A percentile compares a stretch with the other conserved stretches of the same genome.
These are phyloP conservation scores for Asterochloris sp. DNA, from an alignment of 139 green algal genomes.

Conservation along the genomic window DNA sequence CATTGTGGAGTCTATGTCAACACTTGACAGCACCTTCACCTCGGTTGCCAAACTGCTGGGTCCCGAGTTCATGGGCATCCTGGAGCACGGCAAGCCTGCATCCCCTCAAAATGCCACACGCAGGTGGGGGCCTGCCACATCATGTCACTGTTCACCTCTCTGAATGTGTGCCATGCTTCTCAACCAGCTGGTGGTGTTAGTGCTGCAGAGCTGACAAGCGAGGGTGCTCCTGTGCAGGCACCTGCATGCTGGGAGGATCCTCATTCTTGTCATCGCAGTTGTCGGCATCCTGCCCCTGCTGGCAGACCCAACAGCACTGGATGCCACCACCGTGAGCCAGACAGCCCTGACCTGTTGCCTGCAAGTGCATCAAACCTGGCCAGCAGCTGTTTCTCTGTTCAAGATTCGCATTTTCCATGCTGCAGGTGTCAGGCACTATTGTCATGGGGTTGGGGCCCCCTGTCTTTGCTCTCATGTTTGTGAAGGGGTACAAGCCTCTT, in stretches of 20 bases:
- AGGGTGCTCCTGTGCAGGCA: constrained; percentile 17
- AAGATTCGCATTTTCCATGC: background rate
- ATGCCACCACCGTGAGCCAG: constrained; percentile 22
- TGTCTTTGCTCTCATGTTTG: constrained; percentile 18
- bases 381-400: background rate
- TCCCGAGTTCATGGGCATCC: constrained; percentile 25
- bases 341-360: background rate
- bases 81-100: constrained; percentile 19
- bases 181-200: background rate
- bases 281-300: constrained; percentile 26
- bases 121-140: background rate
- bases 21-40: constrained; percentile 30
- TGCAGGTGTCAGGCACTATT: background rate
- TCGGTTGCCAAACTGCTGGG: constrained; percentile 28
- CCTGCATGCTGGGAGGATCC: constrained; percentile 11
- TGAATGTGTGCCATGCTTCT: background rate
- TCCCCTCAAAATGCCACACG: constrained; percentile 14
- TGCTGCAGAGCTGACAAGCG: background rate
- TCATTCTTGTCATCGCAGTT: constrained; percentile 21
- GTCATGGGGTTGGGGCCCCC: constrained; percentile 26
- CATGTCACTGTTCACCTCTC: background rate
- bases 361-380: background rate
- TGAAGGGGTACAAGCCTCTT: constrained; percentile 21
- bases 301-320: constrained; percentile 13
- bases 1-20: constrained; percentile 23